Percentiles rank a stretch among this genome's conserved stretches.
phyloP scores from a whole-genome alignment of 202 grass and related monocot genomes.

The Saccharum hybrid region DNA sequence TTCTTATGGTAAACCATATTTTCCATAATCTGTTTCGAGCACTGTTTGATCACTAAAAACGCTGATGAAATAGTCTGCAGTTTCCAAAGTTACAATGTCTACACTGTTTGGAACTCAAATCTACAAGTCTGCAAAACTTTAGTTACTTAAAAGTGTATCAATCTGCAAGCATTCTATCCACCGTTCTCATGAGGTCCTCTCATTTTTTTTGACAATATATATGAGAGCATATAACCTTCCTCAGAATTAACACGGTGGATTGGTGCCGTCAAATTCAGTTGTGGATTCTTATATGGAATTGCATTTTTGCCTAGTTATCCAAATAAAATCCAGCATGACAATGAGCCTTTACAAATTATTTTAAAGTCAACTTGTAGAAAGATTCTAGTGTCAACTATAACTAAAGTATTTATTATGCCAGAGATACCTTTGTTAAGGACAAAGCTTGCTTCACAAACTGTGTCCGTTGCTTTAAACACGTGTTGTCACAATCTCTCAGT shows the following conservation, averaged over 20 bases:
- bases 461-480: not conserved
- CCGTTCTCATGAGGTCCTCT: not conserved
- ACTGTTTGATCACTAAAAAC: not conserved
- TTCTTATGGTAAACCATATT: not conserved
- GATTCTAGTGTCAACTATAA: slow-evolving; percentile 1
- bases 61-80: not conserved
- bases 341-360: not conserved
- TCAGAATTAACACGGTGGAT: not conserved
- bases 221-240: not conserved
- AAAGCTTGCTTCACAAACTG: slow-evolving; percentile 4
- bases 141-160: not conserved
- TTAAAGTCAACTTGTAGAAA: slow-evolving; percentile 2
- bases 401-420: not conserved
- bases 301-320: not conserved
- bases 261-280: not conserved
- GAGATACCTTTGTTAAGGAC: not conserved
- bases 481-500: not conserved
- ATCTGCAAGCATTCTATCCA: not conserved
- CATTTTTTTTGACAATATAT: not conserved
- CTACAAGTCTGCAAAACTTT: not conserved
- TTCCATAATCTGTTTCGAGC: not conserved
- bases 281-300: not conserved
- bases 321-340: slow-evolving; percentile 5
- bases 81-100: not conserved
- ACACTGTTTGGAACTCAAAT: not conserved